phyloP scores from a whole-genome alignment of 805 yeast genomes.

The Zygotorulaspora chibaensis region DNA sequence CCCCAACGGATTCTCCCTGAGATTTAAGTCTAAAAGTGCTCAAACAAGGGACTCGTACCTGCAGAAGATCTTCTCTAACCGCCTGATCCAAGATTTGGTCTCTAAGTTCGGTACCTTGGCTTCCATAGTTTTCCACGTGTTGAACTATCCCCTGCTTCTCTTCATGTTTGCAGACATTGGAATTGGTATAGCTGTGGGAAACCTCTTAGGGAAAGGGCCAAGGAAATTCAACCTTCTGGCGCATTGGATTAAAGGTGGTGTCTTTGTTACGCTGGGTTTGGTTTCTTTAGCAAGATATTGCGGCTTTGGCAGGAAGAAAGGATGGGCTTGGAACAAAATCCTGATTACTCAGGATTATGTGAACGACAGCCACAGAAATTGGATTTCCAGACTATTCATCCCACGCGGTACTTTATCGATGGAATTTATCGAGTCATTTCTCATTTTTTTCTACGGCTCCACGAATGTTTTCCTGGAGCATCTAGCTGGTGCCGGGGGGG shows the following conservation, averaged over 20 bases:
- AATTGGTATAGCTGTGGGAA: conserved; percentile 58
- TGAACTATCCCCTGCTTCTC: conserved; percentile 64
- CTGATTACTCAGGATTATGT: conserved; percentile 26
- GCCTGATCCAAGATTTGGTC: conserved; percentile 21
- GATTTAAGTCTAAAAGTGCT: conserved; percentile 14
- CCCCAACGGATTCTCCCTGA: conserved; percentile 6
- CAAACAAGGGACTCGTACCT: conserved; percentile 35
- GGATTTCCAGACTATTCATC: conserved; percentile 13
- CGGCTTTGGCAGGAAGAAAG: conserved; percentile 70
- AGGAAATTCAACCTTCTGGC: conserved; percentile 80
- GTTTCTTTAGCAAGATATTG: conserved; percentile 80
- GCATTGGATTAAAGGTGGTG: conserved; percentile 94
- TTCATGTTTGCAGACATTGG: conserved; percentile 53
- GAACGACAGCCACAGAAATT: background rate
- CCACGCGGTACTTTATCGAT: conserved; percentile 58
- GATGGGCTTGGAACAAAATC: conserved; percentile 88
- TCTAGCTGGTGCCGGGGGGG: conserved; percentile 70
- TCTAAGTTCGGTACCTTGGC: conserved; percentile 24
- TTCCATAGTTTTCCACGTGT: conserved; percentile 41
- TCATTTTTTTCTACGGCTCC: conserved; percentile 82
- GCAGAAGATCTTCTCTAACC: conserved; percentile 35
- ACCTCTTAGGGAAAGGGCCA: conserved; percentile 59
- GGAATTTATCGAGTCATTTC: conserved; percentile 77
- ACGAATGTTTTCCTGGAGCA: conserved; percentile 92
- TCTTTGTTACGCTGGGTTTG: conserved; percentile 71